Evolutionary conservation across 2,329 filamentous ascomycete genomes (phyloP), one percentile per base, ranked within the genome.

Genomic region (Fusarium setosum): DNA sequence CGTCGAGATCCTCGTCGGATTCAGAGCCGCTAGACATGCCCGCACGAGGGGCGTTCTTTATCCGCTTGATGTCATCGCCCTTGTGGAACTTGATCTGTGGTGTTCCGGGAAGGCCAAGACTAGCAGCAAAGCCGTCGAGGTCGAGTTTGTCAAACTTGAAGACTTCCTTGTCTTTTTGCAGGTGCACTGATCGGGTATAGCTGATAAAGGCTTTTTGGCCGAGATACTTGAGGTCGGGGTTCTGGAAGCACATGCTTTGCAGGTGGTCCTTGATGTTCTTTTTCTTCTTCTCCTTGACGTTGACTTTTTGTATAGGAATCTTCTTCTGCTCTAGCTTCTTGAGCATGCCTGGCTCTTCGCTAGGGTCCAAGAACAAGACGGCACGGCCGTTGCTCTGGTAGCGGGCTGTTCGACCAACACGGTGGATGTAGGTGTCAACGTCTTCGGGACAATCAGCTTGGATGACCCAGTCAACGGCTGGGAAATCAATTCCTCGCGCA

Each of bases 401-500:
- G 20, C 95, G 88, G n/a, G 96, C 96, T 17, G 96, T 98, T 26
- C 96, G 88, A 2, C 96, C 96, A 5, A 97, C 95, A 59, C 96
- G 89, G 79, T 99, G 96, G 69, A 99, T 98, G 73, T 99, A 99
- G 0, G 96, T 99, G 73, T 98, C 96, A 5, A 92, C 92, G 76
- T 99, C 95, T 77, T 99, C 96, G 0, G 96, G 96, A 68, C 93
- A 97, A 76, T 99, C 96, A n/a, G 93, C 86, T 75, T 99, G 96
- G n/a, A 99, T 93, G 6, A 99, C 96, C 92, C 96, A 99, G 76
- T 99, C 96, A 0, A 99, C 96, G 4, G 94, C 91, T 0, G 96
- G 96, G 74, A 99, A 98, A 77, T 99, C 96, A 12, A 99, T 86
- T 65, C 96, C 96, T 77, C 96, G 88, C 0, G 96, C 96, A 5